These are phyloP conservation scores for Colletotrichum sp. DNA, from an alignment of 2,329 filamentous ascomycete genomes.

Conservation along the genomic window DNA sequence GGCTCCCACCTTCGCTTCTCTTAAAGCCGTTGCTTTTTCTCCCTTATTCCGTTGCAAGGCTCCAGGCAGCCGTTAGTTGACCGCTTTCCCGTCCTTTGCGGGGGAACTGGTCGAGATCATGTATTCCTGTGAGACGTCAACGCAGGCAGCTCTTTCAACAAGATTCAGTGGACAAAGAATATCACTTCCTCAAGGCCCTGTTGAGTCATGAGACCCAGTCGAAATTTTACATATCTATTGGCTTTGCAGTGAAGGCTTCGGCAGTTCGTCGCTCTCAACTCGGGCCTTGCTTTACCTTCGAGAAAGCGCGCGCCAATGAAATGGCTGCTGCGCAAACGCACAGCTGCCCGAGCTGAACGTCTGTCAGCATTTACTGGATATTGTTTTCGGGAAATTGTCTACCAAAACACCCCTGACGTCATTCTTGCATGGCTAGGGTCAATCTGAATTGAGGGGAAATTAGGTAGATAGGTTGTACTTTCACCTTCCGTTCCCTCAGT, in stretches of 20 bases:
- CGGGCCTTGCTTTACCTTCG: neutral
- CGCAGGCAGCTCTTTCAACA: neutral
- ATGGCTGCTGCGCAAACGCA: neutral
- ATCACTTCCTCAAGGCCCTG: neutral
- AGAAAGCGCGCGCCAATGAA: neutral
- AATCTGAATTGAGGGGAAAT: neutral
- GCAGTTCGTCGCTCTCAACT: neutral
- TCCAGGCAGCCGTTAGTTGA: neutral
- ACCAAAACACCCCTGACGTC: neutral
- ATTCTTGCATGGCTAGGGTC: neutral
- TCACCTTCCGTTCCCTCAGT: neutral
- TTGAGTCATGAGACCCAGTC: neutral
- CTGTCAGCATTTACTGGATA: neutral
- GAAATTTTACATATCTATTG: neutral
- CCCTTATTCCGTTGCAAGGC: neutral
- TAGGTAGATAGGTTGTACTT: neutral
- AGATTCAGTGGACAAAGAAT: neutral
- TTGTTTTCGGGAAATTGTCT: neutral
- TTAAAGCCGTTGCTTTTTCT: neutral
- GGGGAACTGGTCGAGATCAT: neutral
- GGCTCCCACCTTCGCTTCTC: neutral
- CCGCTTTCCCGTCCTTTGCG: neutral
- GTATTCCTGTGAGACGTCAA: neutral
- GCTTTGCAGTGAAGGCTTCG: neutral
- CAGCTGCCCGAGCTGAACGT: neutral